phyloP scores from a whole-genome alignment of 2,329 filamentous ascomycete species.

The Ambrosiella xylebori region DNA sequence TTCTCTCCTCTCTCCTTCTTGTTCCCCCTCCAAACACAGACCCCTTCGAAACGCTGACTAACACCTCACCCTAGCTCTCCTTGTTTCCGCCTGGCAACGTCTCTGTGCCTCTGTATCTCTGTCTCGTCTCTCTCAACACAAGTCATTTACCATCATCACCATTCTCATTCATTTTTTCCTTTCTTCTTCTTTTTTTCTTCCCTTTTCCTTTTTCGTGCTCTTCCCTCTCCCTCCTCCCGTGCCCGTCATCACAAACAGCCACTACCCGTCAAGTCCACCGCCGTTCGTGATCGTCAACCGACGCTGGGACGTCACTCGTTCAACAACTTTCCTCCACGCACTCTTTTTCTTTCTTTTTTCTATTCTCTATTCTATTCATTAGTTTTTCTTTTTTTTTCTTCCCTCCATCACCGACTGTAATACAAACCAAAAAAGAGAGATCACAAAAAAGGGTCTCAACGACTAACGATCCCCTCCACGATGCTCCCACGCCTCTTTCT shows the following conservation, averaged over 20 bases:
- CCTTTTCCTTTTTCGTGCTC: background rate
- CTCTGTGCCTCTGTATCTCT: too few relatives aligned
- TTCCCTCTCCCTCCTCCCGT: background rate
- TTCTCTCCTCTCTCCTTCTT: too few relatives aligned
- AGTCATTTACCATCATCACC: background rate
- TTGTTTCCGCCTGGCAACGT: too few relatives aligned
- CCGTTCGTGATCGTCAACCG: background rate
- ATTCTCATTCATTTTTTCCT: background rate
- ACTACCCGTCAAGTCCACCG: background rate
- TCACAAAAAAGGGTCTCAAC: background rate
- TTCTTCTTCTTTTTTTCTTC: slow-evolving; percentile 1
- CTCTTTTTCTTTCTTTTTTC: background rate
- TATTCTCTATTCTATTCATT: background rate
- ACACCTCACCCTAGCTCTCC: too few relatives aligned
- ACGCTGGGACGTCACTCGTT: background rate
- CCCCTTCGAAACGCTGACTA: too few relatives aligned
- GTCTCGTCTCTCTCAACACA: too few relatives aligned
- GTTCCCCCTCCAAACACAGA: too few relatives aligned
- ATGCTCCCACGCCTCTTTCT: slow-evolving; percentile 8
- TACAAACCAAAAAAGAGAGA: too few relatives aligned
- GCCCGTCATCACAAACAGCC: background rate
- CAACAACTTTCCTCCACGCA: background rate
- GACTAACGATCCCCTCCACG: background rate
- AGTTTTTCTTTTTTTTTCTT: background rate
- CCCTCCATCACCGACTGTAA: too few relatives aligned